Conservation (phyloP, 805 yeast genomes). For the Yarrowia yakushimensis region DNA sequence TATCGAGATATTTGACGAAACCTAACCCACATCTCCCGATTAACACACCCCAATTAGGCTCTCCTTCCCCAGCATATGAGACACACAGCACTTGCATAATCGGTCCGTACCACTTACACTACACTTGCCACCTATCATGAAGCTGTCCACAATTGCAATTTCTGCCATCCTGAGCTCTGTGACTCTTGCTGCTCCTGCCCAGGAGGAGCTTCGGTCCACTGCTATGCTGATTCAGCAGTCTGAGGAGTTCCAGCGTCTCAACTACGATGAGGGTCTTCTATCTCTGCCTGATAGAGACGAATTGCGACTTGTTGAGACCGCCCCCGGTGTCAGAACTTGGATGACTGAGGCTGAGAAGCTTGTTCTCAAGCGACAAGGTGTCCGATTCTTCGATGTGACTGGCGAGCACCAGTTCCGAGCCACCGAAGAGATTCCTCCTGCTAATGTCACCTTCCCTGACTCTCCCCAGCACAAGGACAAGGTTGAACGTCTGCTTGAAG, state of each 20-base stretch:
- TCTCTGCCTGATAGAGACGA: slow-evolving; percentile 14
- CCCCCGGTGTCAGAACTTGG: slow-evolving; percentile 25
- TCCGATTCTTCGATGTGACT: slow-evolving; percentile 64
- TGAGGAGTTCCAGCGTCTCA: slow-evolving; percentile 16
- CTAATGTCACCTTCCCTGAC: slow-evolving; percentile 53
- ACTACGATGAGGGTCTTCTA: slow-evolving; percentile 24
- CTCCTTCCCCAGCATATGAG: neutral
- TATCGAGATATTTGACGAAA: neutral
- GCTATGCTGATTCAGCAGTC: slow-evolving; percentile 22
- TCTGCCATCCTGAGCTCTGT: slow-evolving; percentile 2
- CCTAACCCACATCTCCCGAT: neutral
- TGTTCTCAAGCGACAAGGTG: slow-evolving; percentile 45
- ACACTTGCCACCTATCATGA: neutral
- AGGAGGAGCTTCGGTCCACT: neutral
- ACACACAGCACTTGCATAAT: slow-evolving; percentile 9
- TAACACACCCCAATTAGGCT: neutral
- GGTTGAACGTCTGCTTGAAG: slow-evolving; percentile 43
- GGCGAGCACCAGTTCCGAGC: slow-evolving; percentile 35
- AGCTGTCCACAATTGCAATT: neutral
- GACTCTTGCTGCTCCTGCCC: slow-evolving; percentile 5
- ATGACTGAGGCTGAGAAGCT: slow-evolving; percentile 46
- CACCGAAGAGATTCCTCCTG: slow-evolving; percentile 27
- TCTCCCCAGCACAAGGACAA: slow-evolving; percentile 39
- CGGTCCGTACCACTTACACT: neutral
- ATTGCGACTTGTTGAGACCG: slow-evolving; percentile 28